Evolutionary conservation across 257 asterid genomes (phyloP), one percentile per base, ranked within the genome.

Genomic region (Leonotis leonurus): DNA sequence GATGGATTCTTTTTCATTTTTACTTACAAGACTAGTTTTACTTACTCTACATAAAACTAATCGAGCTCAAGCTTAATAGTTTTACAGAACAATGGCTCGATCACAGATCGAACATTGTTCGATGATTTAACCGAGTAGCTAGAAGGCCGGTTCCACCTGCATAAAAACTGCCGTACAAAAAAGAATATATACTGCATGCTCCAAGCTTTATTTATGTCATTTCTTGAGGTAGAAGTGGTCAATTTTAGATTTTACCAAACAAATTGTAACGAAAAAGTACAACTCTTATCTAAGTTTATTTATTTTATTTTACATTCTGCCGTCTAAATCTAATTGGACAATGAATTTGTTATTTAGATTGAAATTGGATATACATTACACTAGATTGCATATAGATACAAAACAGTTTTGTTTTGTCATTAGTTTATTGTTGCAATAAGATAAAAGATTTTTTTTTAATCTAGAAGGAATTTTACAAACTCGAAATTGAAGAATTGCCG

Each of bases 171-270:
- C 37, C 37, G 36, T 32, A 32, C 37, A 8, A 8, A 0, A 33
- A 8, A 11, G 10, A 2, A 33, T 33, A 33, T 33, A 1, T 8
- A 33, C 40, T 2, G 40, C 40, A 33, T 33, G n/a, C 40, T 33
- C n/a, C 7, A 21, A 39, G 8, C 24, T 59, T 43, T n/a, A 43
- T 44, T 21, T 35, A 48, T 62, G 32, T 18, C 56, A 18, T 62
- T 10, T 46, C 40, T 46, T 20, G 36, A 18, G 25, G 46, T 48
- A 32, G 58, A 62, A 32, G n/a, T 3, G 18, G 68, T 33, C 68
- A 48, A 62, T 20, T 61, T 18, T 61, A 45, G 10, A 61, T 44
- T 29, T 61, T 45, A 61, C 33, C 67, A 29, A 44, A 17, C 10
- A 20, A 6, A n/a, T 30, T 61, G 3, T 16, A 6, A 30, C 17